Conservation (phyloP, 2,329 filamentous ascomycete genomes). For the Corynespora cassiicola region DNA sequence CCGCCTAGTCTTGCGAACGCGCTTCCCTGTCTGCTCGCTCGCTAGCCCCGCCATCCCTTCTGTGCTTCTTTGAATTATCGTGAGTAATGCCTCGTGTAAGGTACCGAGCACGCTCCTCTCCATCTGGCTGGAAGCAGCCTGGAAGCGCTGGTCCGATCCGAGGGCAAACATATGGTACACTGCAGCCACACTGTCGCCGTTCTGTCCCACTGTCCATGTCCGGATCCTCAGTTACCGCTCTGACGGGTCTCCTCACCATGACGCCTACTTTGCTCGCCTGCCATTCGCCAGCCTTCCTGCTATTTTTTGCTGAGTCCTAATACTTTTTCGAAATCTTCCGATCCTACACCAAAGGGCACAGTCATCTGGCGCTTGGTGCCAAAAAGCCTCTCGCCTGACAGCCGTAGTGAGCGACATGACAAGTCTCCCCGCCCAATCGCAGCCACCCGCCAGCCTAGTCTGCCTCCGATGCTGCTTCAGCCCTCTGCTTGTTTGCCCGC, state of each 20-base stretch:
- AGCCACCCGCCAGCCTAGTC: too few species aligned
- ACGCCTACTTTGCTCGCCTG: constrained; percentile 14
- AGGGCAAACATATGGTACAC: constrained; percentile 39
- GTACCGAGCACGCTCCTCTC: constrained; percentile 27
- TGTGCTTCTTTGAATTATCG: constrained; percentile 37
- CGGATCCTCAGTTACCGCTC: constrained; percentile 25
- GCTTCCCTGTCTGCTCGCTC: constrained; percentile 30
- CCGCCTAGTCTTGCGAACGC: constrained; percentile 31
- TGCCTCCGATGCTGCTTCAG: constrained; percentile 8
- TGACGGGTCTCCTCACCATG: constrained; percentile 18
- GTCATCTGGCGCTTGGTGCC: constrained; percentile 21
- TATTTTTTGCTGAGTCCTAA: constrained; percentile 8
- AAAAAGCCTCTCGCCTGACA: constrained; percentile 24
- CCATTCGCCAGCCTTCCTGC: constrained; percentile 18
- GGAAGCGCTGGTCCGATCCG: constrained; percentile 26
- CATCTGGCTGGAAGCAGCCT: constrained; percentile 29
- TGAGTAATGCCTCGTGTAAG: constrained; percentile 33
- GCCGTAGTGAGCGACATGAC: constrained; percentile 15
- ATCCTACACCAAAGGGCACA: too few species aligned
- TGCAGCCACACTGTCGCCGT: constrained; percentile 34
- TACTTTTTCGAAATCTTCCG: constrained; percentile 19
- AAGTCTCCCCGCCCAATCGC: constrained; percentile 18
- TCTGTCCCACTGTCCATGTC: constrained; percentile 29
- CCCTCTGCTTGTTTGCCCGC: constrained; percentile 24
- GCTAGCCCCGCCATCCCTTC: constrained; percentile 22